phyloP scores from a whole-genome alignment of 2,329 filamentous ascomycete genomes.

The Fusarium sp. region DNA sequence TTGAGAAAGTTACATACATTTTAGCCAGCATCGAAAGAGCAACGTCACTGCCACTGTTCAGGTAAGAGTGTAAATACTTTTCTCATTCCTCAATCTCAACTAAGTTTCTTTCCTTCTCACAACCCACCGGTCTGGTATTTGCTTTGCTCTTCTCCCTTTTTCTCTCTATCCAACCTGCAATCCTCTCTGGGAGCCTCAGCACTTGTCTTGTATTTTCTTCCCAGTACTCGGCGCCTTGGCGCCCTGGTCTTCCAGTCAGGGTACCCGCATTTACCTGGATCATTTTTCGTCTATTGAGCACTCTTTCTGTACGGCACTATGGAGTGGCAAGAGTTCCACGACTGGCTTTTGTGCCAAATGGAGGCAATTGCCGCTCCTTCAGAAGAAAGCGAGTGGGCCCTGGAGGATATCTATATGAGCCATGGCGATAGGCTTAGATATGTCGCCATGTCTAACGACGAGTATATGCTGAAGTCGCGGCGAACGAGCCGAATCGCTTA shows the following conservation, averaged over 20 bases:
- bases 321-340: neutral
- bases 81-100: neutral
- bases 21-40: neutral
- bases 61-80: rapidly evolving
- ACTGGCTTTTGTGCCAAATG: neutral
- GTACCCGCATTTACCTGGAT: rapidly evolving
- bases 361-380: rapidly evolving
- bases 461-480: too few relatives aligned
- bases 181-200: neutral
- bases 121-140: too few relatives aligned
- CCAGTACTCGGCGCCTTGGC: neutral
- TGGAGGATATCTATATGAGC: neutral
- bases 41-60: neutral
- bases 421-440: neutral
- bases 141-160: neutral
- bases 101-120: neutral
- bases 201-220: too few relatives aligned
- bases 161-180: rapidly evolving
- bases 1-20: neutral
- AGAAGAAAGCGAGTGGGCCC: rapidly evolving
- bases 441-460: neutral
- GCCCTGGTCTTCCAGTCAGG: neutral
- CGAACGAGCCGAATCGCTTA: too few relatives aligned
- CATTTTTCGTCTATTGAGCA: neutral
- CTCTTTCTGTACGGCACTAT: neutral